Percentiles rank a stretch among this genome's conserved stretches.
Conservation (phyloP, 2,329 filamentous ascomycete genomes). For the Arthroderma sp. region DNA sequence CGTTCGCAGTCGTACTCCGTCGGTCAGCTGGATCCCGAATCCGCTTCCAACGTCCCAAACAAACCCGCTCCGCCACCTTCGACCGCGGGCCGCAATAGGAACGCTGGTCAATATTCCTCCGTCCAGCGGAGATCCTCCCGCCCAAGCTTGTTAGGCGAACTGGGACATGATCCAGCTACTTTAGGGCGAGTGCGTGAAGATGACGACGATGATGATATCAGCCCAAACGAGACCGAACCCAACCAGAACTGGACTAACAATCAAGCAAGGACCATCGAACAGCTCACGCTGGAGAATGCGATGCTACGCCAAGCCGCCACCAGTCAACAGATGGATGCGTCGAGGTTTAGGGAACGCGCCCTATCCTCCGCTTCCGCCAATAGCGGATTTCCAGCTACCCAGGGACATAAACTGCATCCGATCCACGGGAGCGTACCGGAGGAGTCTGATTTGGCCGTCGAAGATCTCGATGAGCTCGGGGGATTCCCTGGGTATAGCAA, state of each 20-base stretch:
- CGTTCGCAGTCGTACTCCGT: conserved; percentile 95
- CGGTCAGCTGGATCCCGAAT: conserved; percentile 68
- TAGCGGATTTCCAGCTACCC: conserved; percentile 21
- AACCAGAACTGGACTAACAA: conserved; percentile 24
- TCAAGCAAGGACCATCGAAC: conserved; percentile 34
- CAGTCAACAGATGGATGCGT: conserved; percentile 22
- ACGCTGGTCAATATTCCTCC: conserved; percentile 45
- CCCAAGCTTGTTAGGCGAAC: conserved; percentile 33
- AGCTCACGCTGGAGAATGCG: conserved; percentile 35
- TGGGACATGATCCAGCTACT: conserved; percentile 33
- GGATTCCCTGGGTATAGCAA: conserved; percentile 27
- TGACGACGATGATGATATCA: conserved; percentile 35
- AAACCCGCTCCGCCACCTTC: conserved; percentile 16
- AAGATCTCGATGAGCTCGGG: conserved; percentile 33
- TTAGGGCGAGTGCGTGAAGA: conserved; percentile 37
- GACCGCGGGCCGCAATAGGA: conserved; percentile 23
- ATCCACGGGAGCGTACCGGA: conserved; percentile 31
- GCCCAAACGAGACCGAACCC: conserved; percentile 26
- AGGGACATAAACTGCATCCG: conserved; percentile 23
- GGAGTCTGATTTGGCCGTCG: conserved; percentile 30
- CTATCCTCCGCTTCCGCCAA: conserved; percentile 27
- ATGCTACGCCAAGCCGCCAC: conserved; percentile 32
- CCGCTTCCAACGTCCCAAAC: conserved; percentile 21
- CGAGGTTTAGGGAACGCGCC: conserved; percentile 27
- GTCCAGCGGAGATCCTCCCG: conserved; percentile 70